Percentiles rank a stretch among this genome's conserved stretches.
These are phyloP conservation scores for Pittosporum tobira DNA, from an alignment of 129 eudicot species.

Conservation along the genomic window DNA sequence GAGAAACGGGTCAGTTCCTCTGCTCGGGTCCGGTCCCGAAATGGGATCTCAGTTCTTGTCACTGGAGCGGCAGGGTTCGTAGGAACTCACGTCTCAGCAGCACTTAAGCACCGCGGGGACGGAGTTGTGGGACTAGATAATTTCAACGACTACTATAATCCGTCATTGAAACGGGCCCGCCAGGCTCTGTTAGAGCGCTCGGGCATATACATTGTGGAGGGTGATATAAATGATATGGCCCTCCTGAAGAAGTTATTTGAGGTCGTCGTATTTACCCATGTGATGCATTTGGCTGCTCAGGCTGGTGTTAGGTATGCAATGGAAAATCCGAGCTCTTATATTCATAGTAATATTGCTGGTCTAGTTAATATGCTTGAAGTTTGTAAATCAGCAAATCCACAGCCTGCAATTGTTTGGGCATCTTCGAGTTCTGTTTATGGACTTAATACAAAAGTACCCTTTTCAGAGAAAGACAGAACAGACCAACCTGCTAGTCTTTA, in stretches of 20 bases:
- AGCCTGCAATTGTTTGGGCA: conserved; percentile 48
- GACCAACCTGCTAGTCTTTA: conserved; percentile 49
- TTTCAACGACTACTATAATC: conserved; percentile 20
- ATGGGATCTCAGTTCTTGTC: conserved; percentile 17
- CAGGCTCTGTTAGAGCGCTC: conserved; percentile 17
- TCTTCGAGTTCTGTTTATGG: conserved; percentile 49
- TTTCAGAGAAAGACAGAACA: conserved; percentile 40
- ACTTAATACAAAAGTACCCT: conserved; percentile 35
- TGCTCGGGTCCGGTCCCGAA: conserved; percentile 1
- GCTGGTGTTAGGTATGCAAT: conserved; percentile 48
- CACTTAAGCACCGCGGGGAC: conserved; percentile 14
- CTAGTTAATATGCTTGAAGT: conserved; percentile 34
- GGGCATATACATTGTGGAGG: conserved; percentile 21
- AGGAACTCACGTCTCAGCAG: conserved; percentile 18
- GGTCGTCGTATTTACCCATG: conserved; percentile 19
- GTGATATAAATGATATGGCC: conserved; percentile 17
- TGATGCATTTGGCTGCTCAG: conserved; percentile 43
- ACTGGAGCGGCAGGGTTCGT: conserved; percentile 23
- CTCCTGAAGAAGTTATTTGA: conserved; percentile 19
- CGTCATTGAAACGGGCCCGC: conserved; percentile 18
- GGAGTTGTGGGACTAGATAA: conserved; percentile 18
- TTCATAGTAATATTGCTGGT: conserved; percentile 34
- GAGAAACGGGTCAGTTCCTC: conserved; percentile 6
- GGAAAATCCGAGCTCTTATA: conserved; percentile 34
- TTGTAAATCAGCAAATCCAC: conserved; percentile 36